A percentile compares a stretch with the other conserved stretches of the same genome.
phyloP scores from a whole-genome alignment of 2,329 filamentous ascomycete genomes.

The Penicillium sp. region DNA sequence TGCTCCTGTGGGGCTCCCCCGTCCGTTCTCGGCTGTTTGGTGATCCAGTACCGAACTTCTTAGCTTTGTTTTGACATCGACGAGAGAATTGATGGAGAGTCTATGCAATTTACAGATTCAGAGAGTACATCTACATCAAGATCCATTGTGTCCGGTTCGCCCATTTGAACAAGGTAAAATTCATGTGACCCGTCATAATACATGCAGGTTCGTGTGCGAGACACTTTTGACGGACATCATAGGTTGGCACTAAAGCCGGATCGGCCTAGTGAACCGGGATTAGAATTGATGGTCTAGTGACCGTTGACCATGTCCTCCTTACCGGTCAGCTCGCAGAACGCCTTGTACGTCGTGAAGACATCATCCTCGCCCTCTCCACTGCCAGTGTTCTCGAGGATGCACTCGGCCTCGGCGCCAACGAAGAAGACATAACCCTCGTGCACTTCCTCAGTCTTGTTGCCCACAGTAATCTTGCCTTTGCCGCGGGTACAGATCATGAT shows the following conservation, averaged over 20 bases:
- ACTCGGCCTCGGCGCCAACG: constrained; percentile 82
- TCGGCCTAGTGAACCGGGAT: constrained; percentile 13
- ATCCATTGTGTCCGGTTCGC: neutral
- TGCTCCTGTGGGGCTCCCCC: neutral
- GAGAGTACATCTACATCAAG: neutral
- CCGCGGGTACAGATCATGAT: constrained; percentile 89
- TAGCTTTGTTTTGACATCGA: neutral
- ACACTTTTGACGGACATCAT: constrained; percentile 4
- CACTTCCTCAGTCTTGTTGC: constrained; percentile 72
- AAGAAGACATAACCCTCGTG: constrained; percentile 75
- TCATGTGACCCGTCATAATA: neutral
- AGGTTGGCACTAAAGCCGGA: constrained; percentile 16
- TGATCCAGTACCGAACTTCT: neutral
- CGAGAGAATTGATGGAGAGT: neutral
- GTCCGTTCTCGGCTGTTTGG: neutral
- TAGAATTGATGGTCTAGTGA: constrained; percentile 25
- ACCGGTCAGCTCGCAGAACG: constrained; percentile 79
- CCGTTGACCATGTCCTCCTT: constrained; percentile 42
- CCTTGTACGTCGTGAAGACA: constrained; percentile 84
- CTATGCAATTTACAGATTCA: neutral
- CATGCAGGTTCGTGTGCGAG: neutral
- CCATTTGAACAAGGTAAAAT: neutral
- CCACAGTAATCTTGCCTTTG: constrained; percentile 78
- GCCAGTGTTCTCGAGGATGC: constrained; percentile 67
- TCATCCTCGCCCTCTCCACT: constrained; percentile 58